phyloP scores from a whole-genome alignment of 2,329 filamentous ascomycete genomes.

The Macroventuria anomochaeta region DNA sequence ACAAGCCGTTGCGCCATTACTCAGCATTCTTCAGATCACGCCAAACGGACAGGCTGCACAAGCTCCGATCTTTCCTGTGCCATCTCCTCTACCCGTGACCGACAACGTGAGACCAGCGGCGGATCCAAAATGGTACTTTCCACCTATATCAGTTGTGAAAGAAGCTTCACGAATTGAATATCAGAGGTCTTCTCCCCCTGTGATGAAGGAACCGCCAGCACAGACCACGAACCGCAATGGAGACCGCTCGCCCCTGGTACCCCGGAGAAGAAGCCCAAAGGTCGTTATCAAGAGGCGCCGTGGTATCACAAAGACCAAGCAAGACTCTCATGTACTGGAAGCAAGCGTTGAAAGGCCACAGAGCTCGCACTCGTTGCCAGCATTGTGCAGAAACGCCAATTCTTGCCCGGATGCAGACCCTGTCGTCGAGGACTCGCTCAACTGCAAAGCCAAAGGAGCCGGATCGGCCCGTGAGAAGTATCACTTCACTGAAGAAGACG shows the following conservation, averaged over 20 bases:
- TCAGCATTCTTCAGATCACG: slow-evolving; percentile 23
- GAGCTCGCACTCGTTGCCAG: slow-evolving; percentile 1
- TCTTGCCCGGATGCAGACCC: neutral
- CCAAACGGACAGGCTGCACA: slow-evolving; percentile 12
- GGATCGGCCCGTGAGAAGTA: slow-evolving; percentile 12
- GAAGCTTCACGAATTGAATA: neutral
- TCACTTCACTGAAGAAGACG: slow-evolving; percentile 43
- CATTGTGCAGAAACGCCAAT: neutral
- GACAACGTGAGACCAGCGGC: slow-evolving; percentile 31
- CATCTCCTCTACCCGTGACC: slow-evolving; percentile 9
- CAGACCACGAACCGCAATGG: neutral
- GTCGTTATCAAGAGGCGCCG: slow-evolving; percentile 20
- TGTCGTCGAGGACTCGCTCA: neutral
- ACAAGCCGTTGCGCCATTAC: slow-evolving; percentile 33
- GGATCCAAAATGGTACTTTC: slow-evolving; percentile 39
- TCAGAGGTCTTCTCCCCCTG: slow-evolving; percentile 1
- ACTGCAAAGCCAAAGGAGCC: neutral
- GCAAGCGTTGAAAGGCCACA: neutral
- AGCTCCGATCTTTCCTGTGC: slow-evolving; percentile 3
- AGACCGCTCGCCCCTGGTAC: slow-evolving; percentile 1
- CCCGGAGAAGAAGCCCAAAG: slow-evolving; percentile 20
- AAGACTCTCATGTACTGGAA: neutral
- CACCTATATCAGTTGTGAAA: slow-evolving; percentile 16
- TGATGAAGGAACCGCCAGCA: neutral
- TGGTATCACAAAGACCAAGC: neutral